A percentile compares a stretch with the other conserved stretches of the same genome.
Conservation (phyloP, 2,329 filamentous ascomycete species). For the Cladophialophora chaetospira region DNA sequence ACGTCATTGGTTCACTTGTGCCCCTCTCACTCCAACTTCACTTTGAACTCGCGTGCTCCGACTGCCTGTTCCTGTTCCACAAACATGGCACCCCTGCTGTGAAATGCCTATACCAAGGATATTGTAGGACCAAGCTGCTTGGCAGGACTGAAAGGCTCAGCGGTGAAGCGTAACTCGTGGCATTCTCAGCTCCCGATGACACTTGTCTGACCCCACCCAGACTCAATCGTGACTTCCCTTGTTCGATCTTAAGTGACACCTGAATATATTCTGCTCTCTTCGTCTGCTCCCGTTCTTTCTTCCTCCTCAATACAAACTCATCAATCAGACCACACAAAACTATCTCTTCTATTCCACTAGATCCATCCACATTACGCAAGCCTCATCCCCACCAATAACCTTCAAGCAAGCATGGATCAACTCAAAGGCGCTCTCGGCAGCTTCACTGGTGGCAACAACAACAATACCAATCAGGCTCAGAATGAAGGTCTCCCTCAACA, state of each 20-base stretch:
- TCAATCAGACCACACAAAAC: neutral
- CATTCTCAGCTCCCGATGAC: neutral
- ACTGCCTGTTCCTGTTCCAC: neutral
- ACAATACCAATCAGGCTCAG: constrained; percentile 3
- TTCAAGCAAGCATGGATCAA: constrained; percentile 28
- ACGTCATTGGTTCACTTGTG: neutral
- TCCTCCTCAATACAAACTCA: no score
- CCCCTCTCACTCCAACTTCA: neutral
- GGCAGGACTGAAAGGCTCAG: neutral
- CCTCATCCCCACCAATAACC: neutral
- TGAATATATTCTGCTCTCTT: neutral
- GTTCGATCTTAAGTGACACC: neutral
- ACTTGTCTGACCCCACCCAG: constrained; percentile 1
- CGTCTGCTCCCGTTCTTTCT: neutral
- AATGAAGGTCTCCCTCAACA: constrained; percentile 17
- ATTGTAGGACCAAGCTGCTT: neutral
- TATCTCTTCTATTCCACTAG: neutral
- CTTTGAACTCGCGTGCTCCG: neutral
- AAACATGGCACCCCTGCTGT: neutral
- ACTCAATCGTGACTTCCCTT: constrained; percentile 2
- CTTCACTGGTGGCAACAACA: constrained; percentile 30
- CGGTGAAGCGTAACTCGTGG: neutral
- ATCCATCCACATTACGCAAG: neutral
- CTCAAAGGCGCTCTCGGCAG: constrained; percentile 29
- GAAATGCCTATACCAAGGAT: neutral